Percentiles rank a stretch among this genome's conserved stretches.
These are phyloP conservation scores for Colletotrichum caudatum DNA, from an alignment of 2,329 filamentous ascomycete species.

Conservation along the genomic window DNA sequence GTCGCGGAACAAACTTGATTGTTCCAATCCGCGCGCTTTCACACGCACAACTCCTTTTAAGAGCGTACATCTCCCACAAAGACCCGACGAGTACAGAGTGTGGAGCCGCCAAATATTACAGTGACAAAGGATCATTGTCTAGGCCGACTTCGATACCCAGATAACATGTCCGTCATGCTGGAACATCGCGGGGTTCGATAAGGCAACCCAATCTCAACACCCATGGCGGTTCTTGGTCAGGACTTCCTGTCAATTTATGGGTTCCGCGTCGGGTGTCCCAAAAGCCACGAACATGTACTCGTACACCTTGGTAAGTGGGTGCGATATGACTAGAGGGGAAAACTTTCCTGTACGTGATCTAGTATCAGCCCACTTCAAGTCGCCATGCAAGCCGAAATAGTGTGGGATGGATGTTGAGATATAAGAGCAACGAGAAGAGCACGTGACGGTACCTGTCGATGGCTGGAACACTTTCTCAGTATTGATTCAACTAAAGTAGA, in stretches of 20 bases:
- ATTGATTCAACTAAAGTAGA: constrained; percentile 21
- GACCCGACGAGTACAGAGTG: neutral
- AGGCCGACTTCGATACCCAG: neutral
- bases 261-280: neutral
- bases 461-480: constrained; percentile 18
- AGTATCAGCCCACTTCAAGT: neutral
- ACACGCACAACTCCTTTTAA: neutral
- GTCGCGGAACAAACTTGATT: neutral
- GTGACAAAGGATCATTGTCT: neutral
- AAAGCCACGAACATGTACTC: neutral
- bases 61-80: neutral
- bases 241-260: too few species aligned
- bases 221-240: too few species aligned
- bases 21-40: neutral
- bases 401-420: neutral
- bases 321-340: neutral
- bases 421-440: neutral
- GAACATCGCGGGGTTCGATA: neutral
- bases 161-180: neutral
- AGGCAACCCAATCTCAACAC: neutral
- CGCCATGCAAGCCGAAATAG: neutral
- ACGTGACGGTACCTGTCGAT: neutral
- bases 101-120: neutral
- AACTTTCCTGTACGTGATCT: neutral
- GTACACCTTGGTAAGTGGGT: neutral